A percentile compares a stretch with the other conserved stretches of the same genome.
phyloP scores from a whole-genome alignment of 345 rosid species.

The Triadica sebifera region DNA sequence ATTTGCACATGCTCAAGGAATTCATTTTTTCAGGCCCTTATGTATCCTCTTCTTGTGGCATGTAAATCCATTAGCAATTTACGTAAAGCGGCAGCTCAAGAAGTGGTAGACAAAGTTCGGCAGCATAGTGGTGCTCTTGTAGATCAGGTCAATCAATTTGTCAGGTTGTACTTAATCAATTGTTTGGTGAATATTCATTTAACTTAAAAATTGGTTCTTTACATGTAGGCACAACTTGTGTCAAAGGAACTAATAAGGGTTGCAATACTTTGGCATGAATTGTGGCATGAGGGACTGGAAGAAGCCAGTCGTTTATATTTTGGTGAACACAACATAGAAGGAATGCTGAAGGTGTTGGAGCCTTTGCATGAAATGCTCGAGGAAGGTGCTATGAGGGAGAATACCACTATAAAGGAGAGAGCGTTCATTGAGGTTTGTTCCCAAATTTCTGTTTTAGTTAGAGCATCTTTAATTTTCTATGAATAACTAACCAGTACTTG shows the following conservation, averaged over 20 bases:
- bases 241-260: constrained; percentile 91
- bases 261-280: constrained; percentile 98
- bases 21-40: constrained; percentile 68
- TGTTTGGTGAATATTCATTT: constrained; percentile 1
- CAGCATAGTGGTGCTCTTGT: constrained; percentile 93
- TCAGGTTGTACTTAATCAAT: background rate
- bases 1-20: constrained; percentile 11
- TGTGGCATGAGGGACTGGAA: constrained; percentile 97
- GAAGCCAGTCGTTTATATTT: constrained; percentile 98
- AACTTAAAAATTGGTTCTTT: constrained; percentile 12
- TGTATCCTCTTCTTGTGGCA: constrained; percentile 99
- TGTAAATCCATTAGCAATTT: constrained; percentile 96
- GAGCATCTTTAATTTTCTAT: background rate
- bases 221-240: constrained; percentile 84
- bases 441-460: background rate
- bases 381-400: constrained; percentile 75
- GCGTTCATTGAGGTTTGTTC: constrained; percentile 84
- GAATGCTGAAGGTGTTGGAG: constrained; percentile 91
- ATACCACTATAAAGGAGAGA: constrained; percentile 77
- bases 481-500: background rate
- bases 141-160: constrained; percentile 64
- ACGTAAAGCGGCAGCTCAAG: constrained; percentile 91
- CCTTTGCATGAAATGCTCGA: constrained; percentile 89
- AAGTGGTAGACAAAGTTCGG: constrained; percentile 96
- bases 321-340: constrained; percentile 96